phyloP scores from a whole-genome alignment of 441 rosid species.

The Daphne laureola region DNA sequence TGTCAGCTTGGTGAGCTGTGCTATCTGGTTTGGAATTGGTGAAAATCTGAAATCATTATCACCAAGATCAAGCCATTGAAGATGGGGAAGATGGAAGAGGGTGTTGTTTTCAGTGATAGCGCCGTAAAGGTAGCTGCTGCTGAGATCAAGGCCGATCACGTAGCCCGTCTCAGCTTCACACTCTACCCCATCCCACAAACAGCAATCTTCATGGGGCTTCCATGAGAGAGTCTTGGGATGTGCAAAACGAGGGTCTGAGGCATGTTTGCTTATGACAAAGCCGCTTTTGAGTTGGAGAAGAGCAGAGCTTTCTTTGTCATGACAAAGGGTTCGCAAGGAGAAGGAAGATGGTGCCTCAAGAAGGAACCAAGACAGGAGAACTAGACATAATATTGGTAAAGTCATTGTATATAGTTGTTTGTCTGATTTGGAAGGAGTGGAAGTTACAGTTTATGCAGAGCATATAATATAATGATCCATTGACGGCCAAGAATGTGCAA shows the following conservation, averaged over 20 bases:
- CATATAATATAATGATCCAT: background rate
- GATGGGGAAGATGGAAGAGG: constrained; percentile 11
- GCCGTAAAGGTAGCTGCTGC: constrained; percentile 16
- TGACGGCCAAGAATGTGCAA: background rate
- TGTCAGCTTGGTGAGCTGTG: background rate
- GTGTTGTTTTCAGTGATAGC: constrained; percentile 6
- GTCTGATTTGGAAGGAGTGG: constrained; percentile 22
- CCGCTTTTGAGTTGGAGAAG: no score
- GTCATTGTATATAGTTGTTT: constrained; percentile 13
- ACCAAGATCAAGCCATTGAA: constrained; percentile 9
- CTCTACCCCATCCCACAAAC: constrained; percentile 12
- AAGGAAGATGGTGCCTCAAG: constrained; percentile 1
- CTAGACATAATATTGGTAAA: constrained; percentile 7
- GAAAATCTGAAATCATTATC: constrained; percentile 6
- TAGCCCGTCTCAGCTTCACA: constrained; percentile 9
- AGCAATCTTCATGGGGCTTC: constrained; percentile 9
- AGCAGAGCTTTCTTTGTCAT: no score
- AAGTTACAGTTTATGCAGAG: constrained; percentile 17
- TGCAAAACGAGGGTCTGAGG: no score
- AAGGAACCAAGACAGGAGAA: constrained; percentile 11
- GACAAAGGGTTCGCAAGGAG: no score
- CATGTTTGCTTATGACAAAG: no score
- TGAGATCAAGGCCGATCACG: constrained; percentile 16
- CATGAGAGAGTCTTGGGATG: constrained; percentile 2
- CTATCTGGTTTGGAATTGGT: background rate